A percentile compares a stretch with the other conserved stretches of the same genome.
These are phyloP conservation scores for Dichotomopilus funicola DNA, from an alignment of 2,329 filamentous ascomycete species.

Conservation along the genomic window DNA sequence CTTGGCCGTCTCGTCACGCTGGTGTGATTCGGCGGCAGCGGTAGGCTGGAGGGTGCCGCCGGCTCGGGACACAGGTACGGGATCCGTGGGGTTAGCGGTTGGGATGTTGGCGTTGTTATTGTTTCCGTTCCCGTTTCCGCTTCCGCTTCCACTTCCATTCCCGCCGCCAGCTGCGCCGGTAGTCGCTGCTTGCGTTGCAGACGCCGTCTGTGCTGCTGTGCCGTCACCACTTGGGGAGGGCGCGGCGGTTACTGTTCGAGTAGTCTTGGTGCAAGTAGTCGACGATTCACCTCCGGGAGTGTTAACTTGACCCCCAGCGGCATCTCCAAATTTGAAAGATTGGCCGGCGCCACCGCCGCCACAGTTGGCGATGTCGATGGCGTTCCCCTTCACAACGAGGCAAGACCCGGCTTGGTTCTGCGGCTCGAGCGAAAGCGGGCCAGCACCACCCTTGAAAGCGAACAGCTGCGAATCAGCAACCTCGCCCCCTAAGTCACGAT, in stretches of 20 bases:
- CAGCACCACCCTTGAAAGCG: slow-evolving; percentile 36
- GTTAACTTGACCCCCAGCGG: slow-evolving; percentile 8
- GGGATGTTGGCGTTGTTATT: slow-evolving; percentile 18
- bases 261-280: slow-evolving; percentile 15
- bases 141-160: slow-evolving; percentile 1
- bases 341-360: slow-evolving; percentile 35
- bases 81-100: slow-evolving; percentile 35
- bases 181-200: background rate
- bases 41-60: slow-evolving; percentile 44
- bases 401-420: slow-evolving; percentile 42
- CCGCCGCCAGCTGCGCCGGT: background rate
- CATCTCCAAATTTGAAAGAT: slow-evolving; percentile 33
- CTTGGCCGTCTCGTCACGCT: slow-evolving; percentile 41
- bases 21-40: slow-evolving; percentile 43
- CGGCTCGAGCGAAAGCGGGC: slow-evolving; percentile 40
- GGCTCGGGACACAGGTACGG: slow-evolving; percentile 44
- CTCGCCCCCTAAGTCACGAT: slow-evolving; percentile 32
- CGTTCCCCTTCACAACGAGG: slow-evolving; percentile 38
- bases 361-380: slow-evolving; percentile 40
- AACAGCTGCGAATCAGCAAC: slow-evolving; percentile 49
- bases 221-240: slow-evolving; percentile 1
- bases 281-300: slow-evolving; percentile 5
- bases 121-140: no score
- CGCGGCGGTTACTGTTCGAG: slow-evolving; percentile 17
- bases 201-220: slow-evolving; percentile 5